Percentiles rank a stretch among this genome's conserved stretches.
Conservation (phyloP, 495 filamentous ascomycete species). For the Amorphotheca resinae region DNA sequence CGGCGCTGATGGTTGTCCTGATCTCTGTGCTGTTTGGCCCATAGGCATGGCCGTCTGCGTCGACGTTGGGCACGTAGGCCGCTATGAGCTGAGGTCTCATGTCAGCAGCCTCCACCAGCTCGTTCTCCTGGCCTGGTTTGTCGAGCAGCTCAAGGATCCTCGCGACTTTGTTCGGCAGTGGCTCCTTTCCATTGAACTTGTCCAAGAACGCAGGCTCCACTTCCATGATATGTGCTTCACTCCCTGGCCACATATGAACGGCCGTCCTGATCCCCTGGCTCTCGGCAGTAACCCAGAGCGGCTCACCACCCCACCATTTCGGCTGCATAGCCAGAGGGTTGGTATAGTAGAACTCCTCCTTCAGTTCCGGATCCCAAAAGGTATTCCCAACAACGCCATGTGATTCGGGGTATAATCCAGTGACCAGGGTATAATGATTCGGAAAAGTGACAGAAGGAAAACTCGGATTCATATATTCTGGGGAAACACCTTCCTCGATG, state of each 20-base stretch:
- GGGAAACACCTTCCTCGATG: slow-evolving; percentile 72
- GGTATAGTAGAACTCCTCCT: slow-evolving; percentile 81
- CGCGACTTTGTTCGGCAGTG: slow-evolving; percentile 57
- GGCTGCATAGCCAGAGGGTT: slow-evolving; percentile 62
- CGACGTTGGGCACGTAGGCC: slow-evolving; percentile 88
- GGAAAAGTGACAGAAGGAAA: slow-evolving; percentile 97
- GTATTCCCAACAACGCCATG: slow-evolving; percentile 91
- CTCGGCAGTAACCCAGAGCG: slow-evolving; percentile 88
- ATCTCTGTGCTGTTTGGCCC: slow-evolving; percentile 95
- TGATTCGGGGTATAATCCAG: slow-evolving; percentile 81
- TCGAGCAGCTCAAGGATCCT: slow-evolving; percentile 72
- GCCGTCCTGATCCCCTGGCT: slow-evolving; percentile 59
- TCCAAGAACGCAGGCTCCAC: slow-evolving; percentile 67
- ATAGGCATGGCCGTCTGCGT: slow-evolving; percentile 71
- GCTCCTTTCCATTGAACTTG: slow-evolving; percentile 67
- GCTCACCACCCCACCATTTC: slow-evolving; percentile 91
- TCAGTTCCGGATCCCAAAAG: slow-evolving; percentile 71
- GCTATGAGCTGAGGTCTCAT: slow-evolving; percentile 78
- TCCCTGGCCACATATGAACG: slow-evolving; percentile 98
- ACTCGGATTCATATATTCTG: slow-evolving; percentile 78
- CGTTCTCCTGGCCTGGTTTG: slow-evolving; percentile 52
- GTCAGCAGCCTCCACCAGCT: slow-evolving; percentile 20
- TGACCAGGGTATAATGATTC: slow-evolving; percentile 92
- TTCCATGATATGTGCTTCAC: slow-evolving; percentile 62
- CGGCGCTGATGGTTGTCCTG: slow-evolving; percentile 52